Percentiles rank a stretch among this genome's conserved stretches.
Conservation (phyloP, 148 eudicot species). For the Limonium bicolor region DNA sequence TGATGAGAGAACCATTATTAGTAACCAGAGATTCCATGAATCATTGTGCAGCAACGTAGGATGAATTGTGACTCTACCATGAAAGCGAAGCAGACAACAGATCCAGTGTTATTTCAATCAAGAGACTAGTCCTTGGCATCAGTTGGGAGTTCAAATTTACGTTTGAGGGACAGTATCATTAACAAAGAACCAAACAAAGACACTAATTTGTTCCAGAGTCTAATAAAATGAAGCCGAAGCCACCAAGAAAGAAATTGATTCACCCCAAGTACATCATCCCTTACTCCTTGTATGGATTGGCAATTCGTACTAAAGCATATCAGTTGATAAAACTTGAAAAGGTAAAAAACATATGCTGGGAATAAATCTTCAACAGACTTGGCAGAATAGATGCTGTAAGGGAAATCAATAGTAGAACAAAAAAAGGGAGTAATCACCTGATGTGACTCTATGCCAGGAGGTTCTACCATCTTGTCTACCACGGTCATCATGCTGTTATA, state of each 20-base stretch:
- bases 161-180: too few relatives aligned
- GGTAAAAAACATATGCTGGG: not conserved
- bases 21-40: not conserved
- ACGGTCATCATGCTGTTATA: conserved; percentile 89
- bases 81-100: too few relatives aligned
- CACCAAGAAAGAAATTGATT: too few relatives aligned
- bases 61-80: too few relatives aligned
- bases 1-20: conserved; percentile 3
- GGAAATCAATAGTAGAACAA: not conserved
- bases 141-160: too few relatives aligned
- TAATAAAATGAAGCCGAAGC: too few relatives aligned
- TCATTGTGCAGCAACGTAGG: not conserved
- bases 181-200: too few relatives aligned
- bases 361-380: not conserved
- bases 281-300: not conserved
- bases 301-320: not conserved
- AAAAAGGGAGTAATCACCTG: conserved; percentile 23
- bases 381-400: not conserved
- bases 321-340: not conserved
- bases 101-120: too few relatives aligned
- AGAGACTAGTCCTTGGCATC: too few relatives aligned
- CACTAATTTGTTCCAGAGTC: too few relatives aligned
- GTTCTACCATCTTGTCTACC: conserved; percentile 52
- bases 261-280: too few relatives aligned
- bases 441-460: conserved; percentile 29